phyloP scores from a whole-genome alignment of 1,284 basidiomycete species.

The Ustilago hordei region DNA sequence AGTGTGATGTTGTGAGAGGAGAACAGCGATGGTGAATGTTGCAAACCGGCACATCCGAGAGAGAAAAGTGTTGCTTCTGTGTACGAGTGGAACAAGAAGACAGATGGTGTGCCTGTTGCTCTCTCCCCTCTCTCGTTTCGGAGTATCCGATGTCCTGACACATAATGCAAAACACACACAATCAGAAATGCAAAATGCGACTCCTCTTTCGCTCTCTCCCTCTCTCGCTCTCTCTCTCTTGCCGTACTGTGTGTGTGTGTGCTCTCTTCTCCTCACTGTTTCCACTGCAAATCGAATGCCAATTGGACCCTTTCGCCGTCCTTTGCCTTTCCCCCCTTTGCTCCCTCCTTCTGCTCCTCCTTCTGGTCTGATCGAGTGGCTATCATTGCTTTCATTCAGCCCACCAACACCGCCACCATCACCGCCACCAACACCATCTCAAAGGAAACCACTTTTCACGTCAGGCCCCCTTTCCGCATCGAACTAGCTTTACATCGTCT shows the following conservation, averaged over 20 bases:
- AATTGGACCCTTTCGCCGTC: constrained; percentile 9
- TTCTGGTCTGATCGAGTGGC: no score
- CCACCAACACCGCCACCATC: constrained; percentile 1
- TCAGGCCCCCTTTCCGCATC: not conserved
- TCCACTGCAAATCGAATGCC: not conserved
- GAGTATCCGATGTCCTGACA: constrained; percentile 5
- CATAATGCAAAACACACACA: not conserved
- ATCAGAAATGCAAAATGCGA: not conserved
- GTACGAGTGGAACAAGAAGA: not conserved
- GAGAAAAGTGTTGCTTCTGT: not conserved
- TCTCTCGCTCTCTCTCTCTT: no score
- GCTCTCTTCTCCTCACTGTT: not conserved
- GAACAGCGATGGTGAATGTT: not conserved
- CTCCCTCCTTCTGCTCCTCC: constrained; percentile 1
- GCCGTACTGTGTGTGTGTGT: not conserved
- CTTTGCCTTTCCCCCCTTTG: not conserved
- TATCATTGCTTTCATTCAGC: not conserved
- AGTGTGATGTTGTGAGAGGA: not conserved
- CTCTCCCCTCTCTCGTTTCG: not conserved
- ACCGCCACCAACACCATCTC: not conserved
- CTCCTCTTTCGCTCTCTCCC: not conserved
- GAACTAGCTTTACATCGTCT: not conserved
- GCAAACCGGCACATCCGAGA: not conserved
- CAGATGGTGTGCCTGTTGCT: not conserved
- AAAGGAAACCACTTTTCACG: not conserved